Evolutionary conservation across 1,284 basidiomycete genomes (phyloP), one percentile per base, ranked within the genome.

Genomic region (Ganoderma lingzhi): DNA sequence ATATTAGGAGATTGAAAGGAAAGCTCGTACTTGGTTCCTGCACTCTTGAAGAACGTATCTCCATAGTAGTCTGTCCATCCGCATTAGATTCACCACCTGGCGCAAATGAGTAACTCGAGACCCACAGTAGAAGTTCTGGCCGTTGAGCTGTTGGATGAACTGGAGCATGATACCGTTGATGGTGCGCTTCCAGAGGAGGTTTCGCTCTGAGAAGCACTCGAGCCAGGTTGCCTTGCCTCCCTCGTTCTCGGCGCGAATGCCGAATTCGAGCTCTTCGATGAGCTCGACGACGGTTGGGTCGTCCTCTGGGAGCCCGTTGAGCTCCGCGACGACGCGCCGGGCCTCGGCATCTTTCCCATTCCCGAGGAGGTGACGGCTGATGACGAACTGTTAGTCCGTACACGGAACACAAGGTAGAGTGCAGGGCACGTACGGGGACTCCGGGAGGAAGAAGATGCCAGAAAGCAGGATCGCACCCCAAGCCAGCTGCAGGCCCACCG

Each of bases 151-250:
- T 74, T 94, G 93, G 64, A 94, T 89, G 76, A 94, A 93, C 77
- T 93, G 92, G 45, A 95, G 80, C 90, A 94, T 92, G 88, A 93
- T 93, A 39, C 91, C 90, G 71, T 93, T 94, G 39, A 84, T 78
- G 17, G 91, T 93, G 62, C 92, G 85, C 78, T 89, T 90, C 88
- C 90, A 93, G 35, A 94, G 80, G 74, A 84, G 81, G 75, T 93
- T 92, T 56, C 89, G 81, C 5, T 84, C 84, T 0, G 89, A 90
- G 84, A 95, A 94, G 79, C 92, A 93, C 78, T 95, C 93, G 37
- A 84, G 42, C 93, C 93, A 95, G 0, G 89, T 91, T 12, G 91
- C 92, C 77, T 93, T 91, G 12, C 93, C 93, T 32, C 91, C 92
- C 70, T 91, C 88, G 74, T 93, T 93, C 78, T 94, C 91, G 3